These are phyloP conservation scores for Penicillium cinerascens DNA, from an alignment of 495 filamentous ascomycete genomes.

Conservation along the genomic window DNA sequence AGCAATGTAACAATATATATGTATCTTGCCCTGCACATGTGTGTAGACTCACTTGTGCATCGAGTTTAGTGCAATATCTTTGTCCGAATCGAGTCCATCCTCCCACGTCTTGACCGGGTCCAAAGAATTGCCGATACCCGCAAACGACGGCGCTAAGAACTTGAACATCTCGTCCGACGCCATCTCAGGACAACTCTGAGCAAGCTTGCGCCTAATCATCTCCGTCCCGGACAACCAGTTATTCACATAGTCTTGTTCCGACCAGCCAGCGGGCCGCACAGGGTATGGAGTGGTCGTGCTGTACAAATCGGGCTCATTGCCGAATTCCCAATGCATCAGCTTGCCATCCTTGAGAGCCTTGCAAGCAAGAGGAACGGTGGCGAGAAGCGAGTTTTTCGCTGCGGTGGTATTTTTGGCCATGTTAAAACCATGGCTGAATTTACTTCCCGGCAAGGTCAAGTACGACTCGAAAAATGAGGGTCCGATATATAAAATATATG, in stretches of 20 bases:
- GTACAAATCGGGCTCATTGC: conserved; percentile 67
- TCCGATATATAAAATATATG: conserved; percentile 58
- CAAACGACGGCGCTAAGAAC: conserved; percentile 61
- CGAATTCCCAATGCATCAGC: conserved; percentile 58
- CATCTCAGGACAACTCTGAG: conserved; percentile 51
- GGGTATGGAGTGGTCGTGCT: conserved; percentile 50
- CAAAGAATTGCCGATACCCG: conserved; percentile 50
- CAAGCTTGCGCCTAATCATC: conserved; percentile 46
- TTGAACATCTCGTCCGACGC: conserved; percentile 37
- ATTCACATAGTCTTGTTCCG: conserved; percentile 54
- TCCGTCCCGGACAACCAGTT: conserved; percentile 59
- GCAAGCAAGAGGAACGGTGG: conserved; percentile 57
- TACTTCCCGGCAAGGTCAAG: conserved; percentile 51
- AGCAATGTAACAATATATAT: conserved; percentile 6
- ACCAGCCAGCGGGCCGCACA: conserved; percentile 52
- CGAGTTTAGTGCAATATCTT: conserved; percentile 54
- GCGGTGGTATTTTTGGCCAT: conserved; percentile 52
- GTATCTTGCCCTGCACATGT: background rate
- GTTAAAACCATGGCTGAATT: conserved; percentile 64
- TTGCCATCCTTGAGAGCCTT: conserved; percentile 50
- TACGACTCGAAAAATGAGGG: conserved; percentile 66
- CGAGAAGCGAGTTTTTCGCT: conserved; percentile 49
- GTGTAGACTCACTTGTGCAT: conserved; percentile 54
- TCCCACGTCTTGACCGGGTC: conserved; percentile 50
- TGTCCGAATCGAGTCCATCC: conserved; percentile 47